phyloP scores from a whole-genome alignment of 768 basidiomycete genomes.

The Hericium erinaceus region DNA sequence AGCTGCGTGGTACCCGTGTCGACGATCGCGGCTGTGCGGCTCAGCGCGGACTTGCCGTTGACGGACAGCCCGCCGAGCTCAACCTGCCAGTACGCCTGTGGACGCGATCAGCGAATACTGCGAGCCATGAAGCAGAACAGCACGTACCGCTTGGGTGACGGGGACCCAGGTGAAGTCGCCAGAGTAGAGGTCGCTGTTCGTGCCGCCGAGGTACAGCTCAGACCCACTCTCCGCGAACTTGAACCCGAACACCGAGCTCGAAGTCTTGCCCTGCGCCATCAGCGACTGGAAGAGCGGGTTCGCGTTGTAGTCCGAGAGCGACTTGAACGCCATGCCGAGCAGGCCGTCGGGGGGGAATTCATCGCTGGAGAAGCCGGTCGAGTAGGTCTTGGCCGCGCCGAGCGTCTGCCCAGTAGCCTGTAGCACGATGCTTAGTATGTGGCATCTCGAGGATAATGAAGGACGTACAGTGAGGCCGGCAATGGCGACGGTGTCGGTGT shows the following conservation, averaged over 20 bases:
- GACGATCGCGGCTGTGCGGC: constrained; percentile 16
- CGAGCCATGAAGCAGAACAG: no score
- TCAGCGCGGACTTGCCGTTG: constrained; percentile 5
- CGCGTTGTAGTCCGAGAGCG: constrained; percentile 17
- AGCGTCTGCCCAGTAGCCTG: constrained; percentile 32
- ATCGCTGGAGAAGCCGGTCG: constrained; percentile 18
- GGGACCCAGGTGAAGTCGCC: constrained; percentile 7
- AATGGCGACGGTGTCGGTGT: constrained; percentile 34
- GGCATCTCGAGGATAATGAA: neutral
- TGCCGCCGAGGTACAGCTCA: constrained; percentile 18
- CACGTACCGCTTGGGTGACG: constrained; percentile 10
- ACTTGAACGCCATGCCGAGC: constrained; percentile 29
- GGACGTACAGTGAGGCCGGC: constrained; percentile 20
- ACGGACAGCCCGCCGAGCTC: constrained; percentile 2
- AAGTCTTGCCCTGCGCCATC: constrained; percentile 24
- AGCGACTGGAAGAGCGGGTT: constrained; percentile 31
- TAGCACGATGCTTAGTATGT: neutral
- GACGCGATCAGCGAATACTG: no score
- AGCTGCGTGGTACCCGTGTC: constrained; percentile 24
- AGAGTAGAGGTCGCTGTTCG: constrained; percentile 5
- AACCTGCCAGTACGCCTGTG: constrained; percentile 21
- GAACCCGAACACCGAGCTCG: constrained; percentile 36
- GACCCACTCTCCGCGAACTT: constrained; percentile 33
- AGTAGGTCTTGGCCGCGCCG: constrained; percentile 34
- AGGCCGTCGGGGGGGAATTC: constrained; percentile 31